These are phyloP conservation scores for Triticum urartu DNA, from an alignment of 176 grass and related monocot species.

Conservation along the genomic window DNA sequence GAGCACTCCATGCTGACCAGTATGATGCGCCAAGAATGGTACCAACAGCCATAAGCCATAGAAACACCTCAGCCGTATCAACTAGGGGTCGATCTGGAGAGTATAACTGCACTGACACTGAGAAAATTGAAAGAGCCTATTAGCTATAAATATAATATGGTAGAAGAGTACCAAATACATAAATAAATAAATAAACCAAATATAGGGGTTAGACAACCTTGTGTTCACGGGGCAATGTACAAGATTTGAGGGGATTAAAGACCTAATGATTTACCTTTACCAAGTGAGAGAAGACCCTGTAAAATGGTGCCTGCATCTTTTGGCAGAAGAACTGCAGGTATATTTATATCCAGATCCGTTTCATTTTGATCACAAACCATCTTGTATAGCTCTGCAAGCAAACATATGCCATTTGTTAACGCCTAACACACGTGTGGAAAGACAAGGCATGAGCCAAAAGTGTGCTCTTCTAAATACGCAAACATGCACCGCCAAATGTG, in stretches of 20 bases:
- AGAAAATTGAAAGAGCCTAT: slow-evolving; percentile 5
- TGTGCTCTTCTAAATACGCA: not conserved
- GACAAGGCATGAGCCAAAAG: not conserved
- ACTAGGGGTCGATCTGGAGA: slow-evolving; percentile 91
- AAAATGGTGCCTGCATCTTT: slow-evolving; percentile 74
- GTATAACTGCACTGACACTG: slow-evolving; percentile 89
- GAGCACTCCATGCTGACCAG: slow-evolving; percentile 93
- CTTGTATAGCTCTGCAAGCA: slow-evolving; percentile 89
- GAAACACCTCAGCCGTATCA: slow-evolving; percentile 96
- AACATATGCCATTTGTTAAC: not conserved
- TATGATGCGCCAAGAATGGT: slow-evolving; percentile 96
- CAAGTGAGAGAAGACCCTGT: slow-evolving; percentile 36
- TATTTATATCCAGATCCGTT: slow-evolving; percentile 74
- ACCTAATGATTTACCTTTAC: slow-evolving; percentile 57
- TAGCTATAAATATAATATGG: slow-evolving; percentile 5
- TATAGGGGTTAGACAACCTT: not conserved
- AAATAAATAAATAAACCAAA: not conserved
- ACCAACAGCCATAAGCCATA: slow-evolving; percentile 99
- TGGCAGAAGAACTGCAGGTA: slow-evolving; percentile 91
- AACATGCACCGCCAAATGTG: not conserved
- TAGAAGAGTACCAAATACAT: not conserved
- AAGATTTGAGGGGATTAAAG: not conserved
- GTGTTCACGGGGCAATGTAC: not conserved
- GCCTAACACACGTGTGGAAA: not conserved
- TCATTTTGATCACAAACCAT: slow-evolving; percentile 91